These are phyloP conservation scores for Musa balbisiana DNA, from an alignment of 202 grass and related monocot species.

Conservation along the genomic window DNA sequence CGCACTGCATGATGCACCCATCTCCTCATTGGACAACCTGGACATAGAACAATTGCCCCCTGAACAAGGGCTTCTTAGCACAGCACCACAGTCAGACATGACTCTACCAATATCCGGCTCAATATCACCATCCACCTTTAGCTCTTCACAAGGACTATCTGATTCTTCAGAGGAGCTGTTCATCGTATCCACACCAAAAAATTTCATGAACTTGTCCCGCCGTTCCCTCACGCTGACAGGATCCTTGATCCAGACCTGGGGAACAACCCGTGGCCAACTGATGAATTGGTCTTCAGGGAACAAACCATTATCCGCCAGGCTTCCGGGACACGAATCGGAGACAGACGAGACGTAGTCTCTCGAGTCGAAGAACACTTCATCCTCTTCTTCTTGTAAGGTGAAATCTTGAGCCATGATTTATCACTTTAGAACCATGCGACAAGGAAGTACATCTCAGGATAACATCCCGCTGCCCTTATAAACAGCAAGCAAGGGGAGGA, in stretches of 20 bases:
- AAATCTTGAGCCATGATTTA: constrained; percentile 6
- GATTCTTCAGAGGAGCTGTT: background rate
- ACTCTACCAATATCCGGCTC: background rate
- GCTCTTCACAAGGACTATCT: constrained; percentile 1
- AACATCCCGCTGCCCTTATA: background rate
- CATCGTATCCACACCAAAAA: constrained; percentile 25
- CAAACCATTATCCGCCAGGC: background rate
- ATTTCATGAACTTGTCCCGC: constrained; percentile 23
- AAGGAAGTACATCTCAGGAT: background rate
- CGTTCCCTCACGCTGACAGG: constrained; percentile 20
- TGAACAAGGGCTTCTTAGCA: background rate
- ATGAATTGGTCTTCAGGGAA: constrained; percentile 4
- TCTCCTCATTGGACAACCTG: constrained; percentile 5
- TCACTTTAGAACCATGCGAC: background rate
- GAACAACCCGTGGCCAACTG: background rate
- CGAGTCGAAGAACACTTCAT: constrained; percentile 39
- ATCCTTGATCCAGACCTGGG: constrained; percentile 26
- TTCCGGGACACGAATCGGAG: constrained; percentile 18
- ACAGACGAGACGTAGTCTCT: constrained; percentile 21
- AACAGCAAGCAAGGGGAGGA: background rate
- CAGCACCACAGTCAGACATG: constrained; percentile 10
- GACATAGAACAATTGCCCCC: constrained; percentile 11
- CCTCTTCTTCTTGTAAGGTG: constrained; percentile 20
- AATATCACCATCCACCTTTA: background rate
- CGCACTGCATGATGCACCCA: background rate